Base-by-base conservation (phyloP, 2,329 filamentous ascomycete species). In the Chaetoscypha palmicola region DNA sequence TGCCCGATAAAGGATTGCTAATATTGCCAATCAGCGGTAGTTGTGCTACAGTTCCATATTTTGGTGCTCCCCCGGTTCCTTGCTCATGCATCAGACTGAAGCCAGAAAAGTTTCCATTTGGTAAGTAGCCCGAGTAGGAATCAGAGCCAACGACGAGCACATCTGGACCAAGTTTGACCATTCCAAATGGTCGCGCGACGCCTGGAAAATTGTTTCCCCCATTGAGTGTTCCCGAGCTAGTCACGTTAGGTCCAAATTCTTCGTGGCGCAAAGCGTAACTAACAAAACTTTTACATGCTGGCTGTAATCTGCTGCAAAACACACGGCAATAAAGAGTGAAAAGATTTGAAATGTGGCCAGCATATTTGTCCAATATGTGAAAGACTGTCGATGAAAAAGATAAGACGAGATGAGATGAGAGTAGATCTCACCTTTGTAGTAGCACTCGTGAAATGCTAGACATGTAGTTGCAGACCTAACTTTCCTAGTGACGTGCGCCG, bases 11-110 rank as follows among this genome's bases (percentile, higher is more conserved):
- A 2, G 79, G 78, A 45, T 83, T 72, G 5, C 52, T 54, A 32
- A 79, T 61, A 12, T 57, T 58, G 0, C 74, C 75, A 0, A 72
- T 54, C 1, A 76, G 61, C 0, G 76, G 78, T 61, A 81, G 68
- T 60, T 81, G 77, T 1, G 74, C 67, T 23, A 81, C 73, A 1
- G 82, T 77, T 3, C 81, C 81, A 48, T 85, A 86, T 59, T 84
- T 85, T 1, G 81, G 79, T 1, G 77, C 78, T 1, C 81, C 81
- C 5, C 81, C 81, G 0, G 80, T 86, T 2, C 80, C 79, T 48
- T 73, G 76, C 57, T 82, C 78, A 51, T 83, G 79, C 55, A 82
- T 74, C 71, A 82, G 68, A 46, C 72, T 76, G 60, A 81, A 80
- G 14, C 75, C 77, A 2, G 70, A 74, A 50, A 81, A 73, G 23